Percentiles rank a stretch among this genome's conserved stretches.
Evolutionary conservation across 1,139 yeast genomes (phyloP).

Genomic region (Lodderomyces elongisporus): DNA sequence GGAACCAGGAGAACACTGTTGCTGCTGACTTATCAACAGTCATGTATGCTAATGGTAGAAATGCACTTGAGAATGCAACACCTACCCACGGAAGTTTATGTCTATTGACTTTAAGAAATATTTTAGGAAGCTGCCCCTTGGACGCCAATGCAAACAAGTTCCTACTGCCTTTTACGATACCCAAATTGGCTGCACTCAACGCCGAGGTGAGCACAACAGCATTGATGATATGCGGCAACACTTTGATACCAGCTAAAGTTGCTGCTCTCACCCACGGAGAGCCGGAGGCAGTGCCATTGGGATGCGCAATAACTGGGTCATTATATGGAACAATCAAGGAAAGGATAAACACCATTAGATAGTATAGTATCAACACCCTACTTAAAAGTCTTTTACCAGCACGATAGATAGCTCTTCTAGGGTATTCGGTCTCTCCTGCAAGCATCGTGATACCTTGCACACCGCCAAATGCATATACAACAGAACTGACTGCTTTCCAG

Average conservation of each 20-base stretch:
- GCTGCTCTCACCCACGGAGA: constrained; percentile 49
- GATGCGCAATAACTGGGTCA: constrained; percentile 40
- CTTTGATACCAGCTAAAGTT: constrained; percentile 57
- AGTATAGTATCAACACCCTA: constrained; percentile 43
- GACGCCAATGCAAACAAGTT: constrained; percentile 59
- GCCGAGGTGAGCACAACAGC: constrained; percentile 66
- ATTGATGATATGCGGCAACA: constrained; percentile 61
- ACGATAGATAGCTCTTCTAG: constrained; percentile 38
- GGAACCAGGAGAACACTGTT: constrained; percentile 25
- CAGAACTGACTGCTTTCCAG: constrained; percentile 42
- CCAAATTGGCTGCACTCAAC: constrained; percentile 70
- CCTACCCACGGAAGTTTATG: constrained; percentile 40
- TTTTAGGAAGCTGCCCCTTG: constrained; percentile 58
- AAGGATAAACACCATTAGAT: constrained; percentile 45
- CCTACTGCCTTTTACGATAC: constrained; percentile 67
- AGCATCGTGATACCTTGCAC: constrained; percentile 31
- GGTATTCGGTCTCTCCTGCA: constrained; percentile 41
- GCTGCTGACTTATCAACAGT: constrained; percentile 16
- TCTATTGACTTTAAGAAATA: constrained; percentile 53
- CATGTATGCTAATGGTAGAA: constrained; percentile 26
- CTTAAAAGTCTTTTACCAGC: constrained; percentile 44
- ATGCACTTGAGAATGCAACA: constrained; percentile 19
- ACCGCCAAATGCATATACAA: constrained; percentile 38
- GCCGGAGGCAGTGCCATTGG: constrained; percentile 22
- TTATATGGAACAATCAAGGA: constrained; percentile 44